Evolutionary conservation across 2,329 filamentous ascomycete genomes (phyloP).

Genomic region (Microdochium trichocladiopsis): DNA sequence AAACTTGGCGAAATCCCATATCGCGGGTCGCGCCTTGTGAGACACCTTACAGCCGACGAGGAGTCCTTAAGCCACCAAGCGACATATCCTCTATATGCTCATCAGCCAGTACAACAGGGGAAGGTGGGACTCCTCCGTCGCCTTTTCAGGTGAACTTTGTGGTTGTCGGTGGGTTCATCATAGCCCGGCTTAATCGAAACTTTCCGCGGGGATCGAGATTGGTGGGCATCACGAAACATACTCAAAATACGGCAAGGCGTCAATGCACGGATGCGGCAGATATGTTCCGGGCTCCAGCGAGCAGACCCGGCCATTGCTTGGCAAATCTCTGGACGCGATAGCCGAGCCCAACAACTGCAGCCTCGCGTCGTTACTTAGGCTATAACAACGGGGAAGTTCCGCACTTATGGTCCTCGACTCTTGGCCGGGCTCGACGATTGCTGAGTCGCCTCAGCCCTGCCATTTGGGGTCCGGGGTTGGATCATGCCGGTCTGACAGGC

Average conservation of each 20-base stretch:
- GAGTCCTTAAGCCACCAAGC: background rate
- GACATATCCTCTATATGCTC: background rate
- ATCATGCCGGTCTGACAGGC: background rate
- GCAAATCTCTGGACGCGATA: background rate
- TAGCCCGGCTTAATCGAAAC: background rate
- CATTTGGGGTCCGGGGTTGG: background rate
- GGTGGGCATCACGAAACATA: too few species aligned
- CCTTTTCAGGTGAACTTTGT: background rate
- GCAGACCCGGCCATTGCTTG: too few species aligned
- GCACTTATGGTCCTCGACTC: background rate
- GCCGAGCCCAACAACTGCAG: background rate
- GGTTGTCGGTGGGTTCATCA: background rate
- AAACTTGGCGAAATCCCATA: slow-evolving; percentile 33
- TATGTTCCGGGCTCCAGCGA: too few species aligned
- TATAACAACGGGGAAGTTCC: background rate
- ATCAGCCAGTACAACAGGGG: background rate
- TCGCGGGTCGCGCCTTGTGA: slow-evolving; percentile 1
- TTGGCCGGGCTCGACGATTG: background rate
- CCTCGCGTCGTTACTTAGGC: too few species aligned
- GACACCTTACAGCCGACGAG: background rate
- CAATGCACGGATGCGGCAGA: too few species aligned
- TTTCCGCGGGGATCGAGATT: too few species aligned
- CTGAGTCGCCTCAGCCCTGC: background rate
- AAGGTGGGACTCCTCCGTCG: background rate
- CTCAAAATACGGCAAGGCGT: too few species aligned